Conservation (phyloP, 83 land plant species). For the Isoetes engelmannii region DNA sequence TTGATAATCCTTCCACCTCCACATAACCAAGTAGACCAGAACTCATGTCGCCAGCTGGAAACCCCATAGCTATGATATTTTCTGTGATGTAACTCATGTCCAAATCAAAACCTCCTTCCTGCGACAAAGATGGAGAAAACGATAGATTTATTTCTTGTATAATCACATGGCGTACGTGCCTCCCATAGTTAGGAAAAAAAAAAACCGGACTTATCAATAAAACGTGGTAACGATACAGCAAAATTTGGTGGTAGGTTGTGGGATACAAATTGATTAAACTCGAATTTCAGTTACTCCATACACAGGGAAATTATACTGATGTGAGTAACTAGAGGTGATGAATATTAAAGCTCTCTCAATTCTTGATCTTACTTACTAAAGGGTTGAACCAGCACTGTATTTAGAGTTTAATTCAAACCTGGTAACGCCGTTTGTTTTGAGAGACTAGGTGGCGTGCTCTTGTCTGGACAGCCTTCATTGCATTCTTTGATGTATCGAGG, state of each 20-base stretch:
- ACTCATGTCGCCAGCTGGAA: conserved; percentile 99
- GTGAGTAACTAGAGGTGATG: neutral
- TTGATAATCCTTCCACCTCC: conserved; percentile 45
- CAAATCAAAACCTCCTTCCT: conserved; percentile 99
- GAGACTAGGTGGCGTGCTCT: conserved; percentile 93
- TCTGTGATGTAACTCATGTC: conserved; percentile 99
- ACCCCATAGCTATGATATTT: conserved; percentile 98
- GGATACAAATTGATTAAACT: neutral
- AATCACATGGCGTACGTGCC: no score
- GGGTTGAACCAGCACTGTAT: neutral
- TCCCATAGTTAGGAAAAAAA: neutral
- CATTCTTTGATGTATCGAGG: conserved; percentile 72
- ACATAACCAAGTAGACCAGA: conserved; percentile 97
- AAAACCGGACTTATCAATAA: neutral
- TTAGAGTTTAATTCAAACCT: conserved; percentile 31
- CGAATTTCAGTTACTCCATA: neutral
- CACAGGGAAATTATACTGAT: neutral
- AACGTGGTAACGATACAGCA: neutral
- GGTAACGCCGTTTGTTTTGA: conserved; percentile 93
- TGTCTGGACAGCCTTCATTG: conserved; percentile 81
- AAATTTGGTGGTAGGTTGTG: neutral
- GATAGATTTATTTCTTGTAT: neutral
- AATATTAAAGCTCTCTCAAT: neutral
- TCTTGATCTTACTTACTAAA: neutral
- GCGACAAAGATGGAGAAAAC: conserved; percentile 6